Evolutionary conservation across 495 filamentous ascomycete species (phyloP), one percentile per base, ranked within the genome.

Genomic region (Hypoxylon subgilvum): DNA sequence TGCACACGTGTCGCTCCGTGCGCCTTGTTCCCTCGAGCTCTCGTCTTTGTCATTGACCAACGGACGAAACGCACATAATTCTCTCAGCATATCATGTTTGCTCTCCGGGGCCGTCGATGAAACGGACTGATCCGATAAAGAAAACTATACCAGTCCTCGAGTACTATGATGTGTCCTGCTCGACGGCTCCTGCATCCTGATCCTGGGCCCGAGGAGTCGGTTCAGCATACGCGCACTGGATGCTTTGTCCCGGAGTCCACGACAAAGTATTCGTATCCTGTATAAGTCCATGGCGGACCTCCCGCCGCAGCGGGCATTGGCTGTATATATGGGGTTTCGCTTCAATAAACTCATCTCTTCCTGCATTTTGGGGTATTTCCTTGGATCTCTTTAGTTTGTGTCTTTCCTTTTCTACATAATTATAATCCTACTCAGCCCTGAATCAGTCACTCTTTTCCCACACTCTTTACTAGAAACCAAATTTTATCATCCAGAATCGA

Each of bases 221-320:
- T 10, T 6, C n/a, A 30, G 6, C 23, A 17, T 9, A 13, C 21
- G 39, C 46, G 17, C 13, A 5, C n/a, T 18, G 17, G 35, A 10
- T 9, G 9, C 50, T 56, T 62, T 56, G 51, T 56, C 28, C 17
- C 7, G n/a, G 32, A 41, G 19, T 6, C 12, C 7, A 18, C 18
- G 40, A 63, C 59, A 63, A 63, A 57, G 52, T 63, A 27, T 14
- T 8, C 12, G 12, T 23, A 0, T 30, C 12, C 25, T 31, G 52
- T 57, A 52, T 63, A 63, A 57, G 41, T 47, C 46, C 22, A n/a
- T 42, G 19, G 28, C 12, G 10, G 43, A 10, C 1, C 16, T 19
- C n/a, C 1, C 16, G 10, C 28, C 47, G 30, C 34, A n/a, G 36
- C 28, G 40, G 38, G 28, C 42, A 3, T 38, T 17, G 3, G 25